phyloP scores from a whole-genome alignment of 2,329 filamentous ascomycete species.

The Knufia petricola region DNA sequence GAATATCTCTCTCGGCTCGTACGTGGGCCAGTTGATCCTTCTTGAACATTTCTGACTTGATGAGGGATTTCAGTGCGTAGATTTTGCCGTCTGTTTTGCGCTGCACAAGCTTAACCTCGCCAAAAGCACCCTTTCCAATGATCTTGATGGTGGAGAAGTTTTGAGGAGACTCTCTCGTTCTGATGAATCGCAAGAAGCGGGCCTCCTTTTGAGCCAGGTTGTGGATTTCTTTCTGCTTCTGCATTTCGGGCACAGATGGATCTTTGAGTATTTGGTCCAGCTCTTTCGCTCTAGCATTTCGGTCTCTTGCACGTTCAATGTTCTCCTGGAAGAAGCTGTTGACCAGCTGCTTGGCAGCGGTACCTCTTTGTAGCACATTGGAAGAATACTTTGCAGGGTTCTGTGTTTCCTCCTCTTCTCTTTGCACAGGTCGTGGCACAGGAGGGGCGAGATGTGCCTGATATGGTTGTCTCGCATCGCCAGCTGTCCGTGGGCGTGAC shows the following conservation, averaged over 20 bases:
- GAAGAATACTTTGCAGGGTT: slow-evolving; percentile 82
- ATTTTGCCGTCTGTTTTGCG: slow-evolving; percentile 94
- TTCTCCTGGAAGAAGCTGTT: slow-evolving; percentile 94
- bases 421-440: slow-evolving; percentile 50
- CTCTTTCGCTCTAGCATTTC: slow-evolving; percentile 91
- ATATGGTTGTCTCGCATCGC: slow-evolving; percentile 48
- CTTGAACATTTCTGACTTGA: slow-evolving; percentile 99
- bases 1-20: slow-evolving; percentile 90
- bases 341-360: slow-evolving; percentile 55
- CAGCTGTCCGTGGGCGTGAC: slow-evolving; percentile 76
- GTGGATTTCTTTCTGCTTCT: slow-evolving; percentile 77
- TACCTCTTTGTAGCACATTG: slow-evolving; percentile 65
- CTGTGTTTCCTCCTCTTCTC: slow-evolving; percentile 62
- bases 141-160: slow-evolving; percentile 97
- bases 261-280: slow-evolving; percentile 78
- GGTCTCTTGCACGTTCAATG: slow-evolving; percentile 87
- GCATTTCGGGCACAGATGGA: slow-evolving; percentile 59
- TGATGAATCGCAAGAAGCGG: slow-evolving; percentile 84
- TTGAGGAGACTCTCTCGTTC: slow-evolving; percentile 83
- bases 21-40: slow-evolving; percentile 97
- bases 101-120: slow-evolving; percentile 94
- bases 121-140: slow-evolving; percentile 97
- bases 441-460: slow-evolving; percentile 60
- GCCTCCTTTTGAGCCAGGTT: slow-evolving; percentile 80
- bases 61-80: slow-evolving; percentile 94